Evolutionary conservation across 148 eudicot genomes (phyloP).

Genomic region (Rhododendron williamsianum): DNA sequence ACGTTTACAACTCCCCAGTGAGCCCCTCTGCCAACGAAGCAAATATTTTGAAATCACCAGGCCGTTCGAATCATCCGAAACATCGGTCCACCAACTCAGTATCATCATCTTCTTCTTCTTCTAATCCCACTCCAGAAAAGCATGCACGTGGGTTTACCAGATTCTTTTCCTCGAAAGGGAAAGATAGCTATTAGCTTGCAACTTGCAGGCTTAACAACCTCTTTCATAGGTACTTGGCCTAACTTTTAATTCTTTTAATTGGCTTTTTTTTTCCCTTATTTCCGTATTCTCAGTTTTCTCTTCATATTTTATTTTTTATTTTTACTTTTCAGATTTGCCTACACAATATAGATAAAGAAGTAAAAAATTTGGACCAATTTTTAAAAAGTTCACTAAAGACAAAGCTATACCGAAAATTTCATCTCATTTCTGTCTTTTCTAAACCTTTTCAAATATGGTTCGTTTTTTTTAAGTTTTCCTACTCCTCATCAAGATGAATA

Average conservation of each 20-base stretch:
- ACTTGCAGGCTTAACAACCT: neutral
- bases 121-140: constrained; percentile 68
- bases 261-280: neutral
- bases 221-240: neutral
- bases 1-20: constrained; percentile 32
- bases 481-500: neutral
- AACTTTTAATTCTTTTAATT: neutral
- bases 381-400: neutral
- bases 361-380: neutral
- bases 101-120: constrained; percentile 55
- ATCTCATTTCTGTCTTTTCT: neutral
- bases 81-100: constrained; percentile 74
- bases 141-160: constrained; percentile 72
- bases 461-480: neutral
- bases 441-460: neutral
- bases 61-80: constrained; percentile 35
- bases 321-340: neutral
- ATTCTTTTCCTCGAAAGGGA: constrained; percentile 80
- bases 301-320: neutral
- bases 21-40: constrained; percentile 58
- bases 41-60: constrained; percentile 49
- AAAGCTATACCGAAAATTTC: neutral
- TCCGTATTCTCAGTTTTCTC: neutral
- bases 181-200: constrained; percentile 34
- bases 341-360: neutral